A percentile compares a stretch with the other conserved stretches of the same genome.
Conservation (phyloP, 495 filamentous ascomycete genomes). For the Penicillium cataractarum region DNA sequence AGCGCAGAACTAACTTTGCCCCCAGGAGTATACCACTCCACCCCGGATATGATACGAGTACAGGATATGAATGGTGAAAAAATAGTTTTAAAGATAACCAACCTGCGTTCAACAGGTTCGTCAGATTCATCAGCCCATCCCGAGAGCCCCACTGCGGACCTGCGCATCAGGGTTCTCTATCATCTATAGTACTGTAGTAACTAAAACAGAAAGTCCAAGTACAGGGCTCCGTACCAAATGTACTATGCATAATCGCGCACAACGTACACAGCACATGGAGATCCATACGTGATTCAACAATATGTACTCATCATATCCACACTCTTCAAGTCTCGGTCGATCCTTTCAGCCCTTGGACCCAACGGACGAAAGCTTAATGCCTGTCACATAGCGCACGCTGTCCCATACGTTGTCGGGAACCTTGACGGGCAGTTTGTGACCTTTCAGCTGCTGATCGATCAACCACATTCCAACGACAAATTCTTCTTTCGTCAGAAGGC, state of each 20-base stretch:
- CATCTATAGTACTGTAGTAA: background rate
- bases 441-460: conserved; percentile 85
- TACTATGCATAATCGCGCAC: background rate
- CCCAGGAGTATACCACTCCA: background rate
- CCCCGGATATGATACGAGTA: too few species aligned
- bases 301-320: conserved; percentile 4
- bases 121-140: background rate
- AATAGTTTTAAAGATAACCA: background rate
- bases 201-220: background rate
- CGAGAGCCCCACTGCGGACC: conserved; percentile 15
- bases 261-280: background rate
- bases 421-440: conserved; percentile 79
- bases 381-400: conserved; percentile 67
- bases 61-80: background rate
- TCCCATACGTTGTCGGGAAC: conserved; percentile 86
- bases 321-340: background rate
- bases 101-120: background rate
- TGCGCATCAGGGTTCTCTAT: conserved; percentile 8
- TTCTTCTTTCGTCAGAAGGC: conserved; percentile 71
- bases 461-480: conserved; percentile 97
- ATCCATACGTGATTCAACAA: background rate
- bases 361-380: conserved; percentile 36
- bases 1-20: background rate
- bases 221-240: background rate
- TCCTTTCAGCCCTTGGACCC: conserved; percentile 14